These are phyloP conservation scores for Chrysanthemum lavandulifolium DNA, from an alignment of 129 eudicot species.

Conservation along the genomic window DNA sequence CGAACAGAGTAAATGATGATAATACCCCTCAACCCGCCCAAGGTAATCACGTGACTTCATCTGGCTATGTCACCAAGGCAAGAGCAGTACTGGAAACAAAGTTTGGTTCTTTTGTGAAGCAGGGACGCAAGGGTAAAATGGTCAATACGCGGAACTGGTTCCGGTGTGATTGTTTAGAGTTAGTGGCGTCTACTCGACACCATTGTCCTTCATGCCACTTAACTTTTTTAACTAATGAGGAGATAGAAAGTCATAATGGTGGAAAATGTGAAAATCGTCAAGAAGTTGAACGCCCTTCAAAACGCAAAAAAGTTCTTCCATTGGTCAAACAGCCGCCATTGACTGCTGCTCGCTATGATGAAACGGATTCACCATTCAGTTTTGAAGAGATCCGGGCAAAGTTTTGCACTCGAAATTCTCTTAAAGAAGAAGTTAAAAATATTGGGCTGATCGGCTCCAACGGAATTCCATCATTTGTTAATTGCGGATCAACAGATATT, in stretches of 20 bases:
- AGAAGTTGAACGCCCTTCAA: constrained; percentile 20
- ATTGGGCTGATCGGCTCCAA: constrained; percentile 64
- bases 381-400: constrained; percentile 58
- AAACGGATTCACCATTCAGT: constrained; percentile 39
- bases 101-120: constrained; percentile 44
- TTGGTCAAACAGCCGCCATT: constrained; percentile 28
- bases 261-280: constrained; percentile 37
- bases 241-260: constrained; percentile 49
- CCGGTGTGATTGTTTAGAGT: constrained; percentile 83
- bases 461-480: constrained; percentile 55
- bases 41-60: constrained; percentile 30
- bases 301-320: constrained; percentile 15
- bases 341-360: constrained; percentile 19
- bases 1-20: constrained; percentile 29
- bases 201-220: constrained; percentile 79
- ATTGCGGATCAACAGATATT: constrained; percentile 25
- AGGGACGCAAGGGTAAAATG: constrained; percentile 32
- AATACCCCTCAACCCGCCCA: constrained; percentile 26
- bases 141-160: constrained; percentile 32
- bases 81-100: constrained; percentile 48
- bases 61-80: constrained; percentile 55
- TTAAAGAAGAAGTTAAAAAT: constrained; percentile 54
- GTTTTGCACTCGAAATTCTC: constrained; percentile 49
- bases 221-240: constrained; percentile 52
- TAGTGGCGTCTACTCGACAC: constrained; percentile 50